Evolutionary conservation across 2,329 filamentous ascomycete species (phyloP).

Genomic region (Trichoderma brevicompactum): DNA sequence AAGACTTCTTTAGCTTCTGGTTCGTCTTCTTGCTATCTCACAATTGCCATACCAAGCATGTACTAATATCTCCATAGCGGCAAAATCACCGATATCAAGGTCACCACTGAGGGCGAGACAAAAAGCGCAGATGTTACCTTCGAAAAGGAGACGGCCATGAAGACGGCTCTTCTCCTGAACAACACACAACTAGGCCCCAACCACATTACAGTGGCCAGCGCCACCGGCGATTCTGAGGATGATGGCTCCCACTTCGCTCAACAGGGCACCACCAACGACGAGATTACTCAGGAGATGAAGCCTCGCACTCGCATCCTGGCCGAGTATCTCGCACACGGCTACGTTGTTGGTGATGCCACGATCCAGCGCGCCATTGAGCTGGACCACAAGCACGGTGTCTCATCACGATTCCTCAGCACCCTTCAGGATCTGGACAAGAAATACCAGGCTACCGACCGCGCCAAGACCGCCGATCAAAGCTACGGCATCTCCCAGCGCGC

Average conservation of each 20-base stretch:
- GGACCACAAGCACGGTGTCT: constrained; percentile 88
- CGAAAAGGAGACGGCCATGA: constrained; percentile 94
- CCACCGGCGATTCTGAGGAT: constrained; percentile 67
- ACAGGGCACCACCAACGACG: constrained; percentile 63
- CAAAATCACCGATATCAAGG: constrained; percentile 84
- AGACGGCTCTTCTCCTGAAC: constrained; percentile 94
- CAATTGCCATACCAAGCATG: background rate
- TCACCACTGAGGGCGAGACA: constrained; percentile 68
- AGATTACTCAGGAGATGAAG: constrained; percentile 95
- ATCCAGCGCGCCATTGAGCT: constrained; percentile 84
- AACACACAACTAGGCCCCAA: constrained; percentile 92
- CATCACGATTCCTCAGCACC: constrained; percentile 75
- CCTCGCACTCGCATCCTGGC: constrained; percentile 90
- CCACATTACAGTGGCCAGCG: constrained; percentile 75
- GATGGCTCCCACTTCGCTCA: constrained; percentile 60
- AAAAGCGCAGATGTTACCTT: constrained; percentile 93
- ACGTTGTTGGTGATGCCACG: constrained; percentile 74
- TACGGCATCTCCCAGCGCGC: constrained; percentile 82
- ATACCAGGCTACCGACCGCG: constrained; percentile 86
- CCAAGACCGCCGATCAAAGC: constrained; percentile 79
- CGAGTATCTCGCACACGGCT: constrained; percentile 96
- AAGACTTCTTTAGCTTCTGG: constrained; percentile 98
- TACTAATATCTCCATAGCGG: constrained; percentile 60
- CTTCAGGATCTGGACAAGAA: constrained; percentile 79
- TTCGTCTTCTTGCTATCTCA: constrained; percentile 48